A percentile compares a stretch with the other conserved stretches of the same genome.
Evolutionary conservation across 106 monocot species (phyloP).

Genomic region (Triglochin maritima): DNA sequence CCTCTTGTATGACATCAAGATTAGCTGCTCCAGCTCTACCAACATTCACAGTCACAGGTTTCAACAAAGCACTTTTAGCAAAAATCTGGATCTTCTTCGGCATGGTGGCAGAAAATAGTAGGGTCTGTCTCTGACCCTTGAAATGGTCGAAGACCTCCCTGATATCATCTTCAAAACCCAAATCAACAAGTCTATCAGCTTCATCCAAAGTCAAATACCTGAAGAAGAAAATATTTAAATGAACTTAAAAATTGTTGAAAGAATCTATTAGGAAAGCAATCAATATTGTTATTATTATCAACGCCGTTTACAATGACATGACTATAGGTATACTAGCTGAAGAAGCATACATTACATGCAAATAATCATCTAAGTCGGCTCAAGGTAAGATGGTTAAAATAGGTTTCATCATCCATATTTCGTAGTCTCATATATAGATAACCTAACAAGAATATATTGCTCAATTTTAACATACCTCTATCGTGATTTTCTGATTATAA

Average conservation of each 20-base stretch:
- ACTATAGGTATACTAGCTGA: too few relatives aligned
- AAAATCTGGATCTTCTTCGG: slow-evolving; percentile 97
- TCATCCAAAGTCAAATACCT: slow-evolving; percentile 95
- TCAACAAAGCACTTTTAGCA: slow-evolving; percentile 64
- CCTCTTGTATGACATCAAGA: slow-evolving; percentile 97
- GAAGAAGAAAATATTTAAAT: slow-evolving; percentile 6
- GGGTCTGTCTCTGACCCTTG: slow-evolving; percentile 83
- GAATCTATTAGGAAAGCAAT: too few relatives aligned
- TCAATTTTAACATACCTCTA: too few relatives aligned
- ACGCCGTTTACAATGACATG: too few relatives aligned
- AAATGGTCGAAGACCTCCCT: slow-evolving; percentile 96
- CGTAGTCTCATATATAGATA: too few relatives aligned
- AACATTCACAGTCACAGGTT: slow-evolving; percentile 92
- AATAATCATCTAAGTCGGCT: too few relatives aligned
- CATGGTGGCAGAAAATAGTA: slow-evolving; percentile 97
- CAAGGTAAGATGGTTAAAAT: too few relatives aligned
- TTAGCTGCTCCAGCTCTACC: slow-evolving; percentile 97
- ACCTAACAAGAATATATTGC: too few relatives aligned
- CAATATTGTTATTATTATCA: too few relatives aligned
- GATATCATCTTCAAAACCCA: slow-evolving; percentile 95
- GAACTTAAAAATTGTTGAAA: background rate
- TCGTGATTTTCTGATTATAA: too few relatives aligned
- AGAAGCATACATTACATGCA: too few relatives aligned
- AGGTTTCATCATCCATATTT: too few relatives aligned
- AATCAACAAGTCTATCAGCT: slow-evolving; percentile 88